A percentile compares a stretch with the other conserved stretches of the same genome.
phyloP scores from a whole-genome alignment of 2,329 filamentous ascomycete species.

The Microdochium nivale region DNA sequence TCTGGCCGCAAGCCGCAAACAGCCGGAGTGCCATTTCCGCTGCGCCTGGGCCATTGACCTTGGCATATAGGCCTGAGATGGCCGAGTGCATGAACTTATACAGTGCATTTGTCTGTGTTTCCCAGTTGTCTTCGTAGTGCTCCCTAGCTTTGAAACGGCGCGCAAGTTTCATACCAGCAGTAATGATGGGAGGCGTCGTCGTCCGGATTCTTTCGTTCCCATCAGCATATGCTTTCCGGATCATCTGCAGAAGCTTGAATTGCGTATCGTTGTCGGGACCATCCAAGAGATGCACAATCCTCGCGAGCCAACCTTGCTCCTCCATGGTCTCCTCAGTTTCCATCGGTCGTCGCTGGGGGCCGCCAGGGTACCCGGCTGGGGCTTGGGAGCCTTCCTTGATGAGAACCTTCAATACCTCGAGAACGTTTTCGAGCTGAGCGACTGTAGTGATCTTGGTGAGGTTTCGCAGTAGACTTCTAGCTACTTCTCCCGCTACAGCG shows the following conservation, averaged over 20 bases:
- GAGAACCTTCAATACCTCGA: conserved; percentile 81
- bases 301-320: conserved; percentile 93
- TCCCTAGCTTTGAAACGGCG: conserved; percentile 83
- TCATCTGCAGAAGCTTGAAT: conserved; percentile 84
- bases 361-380: conserved; percentile 75
- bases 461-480: conserved; percentile 72
- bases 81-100: conserved; percentile 95
- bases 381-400: conserved; percentile 88
- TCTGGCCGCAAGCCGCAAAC: conserved; percentile 86
- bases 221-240: conserved; percentile 77
- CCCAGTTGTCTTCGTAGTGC: conserved; percentile 64
- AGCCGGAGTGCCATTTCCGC: conserved; percentile 83
- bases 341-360: conserved; percentile 61
- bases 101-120: conserved; percentile 60
- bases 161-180: conserved; percentile 80
- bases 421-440: conserved; percentile 76
- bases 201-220: conserved; percentile 95
- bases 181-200: conserved; percentile 87
- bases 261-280: conserved; percentile 85
- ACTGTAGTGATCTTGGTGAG: conserved; percentile 70
- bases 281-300: conserved; percentile 81
- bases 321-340: conserved; percentile 98
- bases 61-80: conserved; percentile 77
- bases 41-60: conserved; percentile 67
- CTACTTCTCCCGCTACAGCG: conserved; percentile 83